Conservation (phyloP, 1,284 basidiomycete species). For the Trametes sp. region DNA sequence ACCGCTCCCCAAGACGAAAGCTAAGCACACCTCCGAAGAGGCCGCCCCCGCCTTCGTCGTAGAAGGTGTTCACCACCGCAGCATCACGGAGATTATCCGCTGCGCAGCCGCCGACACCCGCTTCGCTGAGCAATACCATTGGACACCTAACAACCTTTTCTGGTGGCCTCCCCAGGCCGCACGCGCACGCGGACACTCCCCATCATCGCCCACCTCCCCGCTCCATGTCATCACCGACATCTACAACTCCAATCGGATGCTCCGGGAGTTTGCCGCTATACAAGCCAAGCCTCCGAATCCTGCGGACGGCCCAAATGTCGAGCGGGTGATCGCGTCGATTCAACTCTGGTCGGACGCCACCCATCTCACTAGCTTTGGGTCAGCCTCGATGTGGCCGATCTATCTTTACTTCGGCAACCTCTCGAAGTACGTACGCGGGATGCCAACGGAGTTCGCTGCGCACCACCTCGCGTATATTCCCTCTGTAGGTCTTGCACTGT, state of each 20-base stretch:
- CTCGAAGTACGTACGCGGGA: slow-evolving; percentile 35
- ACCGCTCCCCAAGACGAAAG: slow-evolving; percentile 29
- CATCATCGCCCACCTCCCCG: neutral
- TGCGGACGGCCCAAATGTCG: slow-evolving; percentile 21
- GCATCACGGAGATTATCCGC: neutral
- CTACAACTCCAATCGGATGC: slow-evolving; percentile 32
- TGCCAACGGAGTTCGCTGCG: slow-evolving; percentile 24
- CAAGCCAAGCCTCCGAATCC: slow-evolving; percentile 12
- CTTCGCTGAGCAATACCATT: slow-evolving; percentile 7
- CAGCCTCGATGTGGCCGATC: slow-evolving; percentile 24
- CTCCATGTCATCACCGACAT: slow-evolving; percentile 30
- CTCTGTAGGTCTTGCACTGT: slow-evolving; percentile 29
- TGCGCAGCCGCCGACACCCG: neutral
- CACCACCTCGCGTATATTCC: slow-evolving; percentile 44
- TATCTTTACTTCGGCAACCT: slow-evolving; percentile 30
- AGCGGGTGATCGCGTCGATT: slow-evolving; percentile 27
- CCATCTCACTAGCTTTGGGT: slow-evolving; percentile 30
- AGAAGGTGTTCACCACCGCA: slow-evolving; percentile 15
- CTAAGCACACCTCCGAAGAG: slow-evolving; percentile 29
- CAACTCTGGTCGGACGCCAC: slow-evolving; percentile 35
- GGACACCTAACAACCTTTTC: neutral
- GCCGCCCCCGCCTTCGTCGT: slow-evolving; percentile 36
- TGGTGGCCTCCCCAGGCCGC: slow-evolving; percentile 1
- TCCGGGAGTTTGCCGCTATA: slow-evolving; percentile 30
- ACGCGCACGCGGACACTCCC: neutral